Evolutionary conservation across 2,329 filamentous ascomycete species (phyloP).

Genomic region (Hymenoscyphus fructigenus): DNA sequence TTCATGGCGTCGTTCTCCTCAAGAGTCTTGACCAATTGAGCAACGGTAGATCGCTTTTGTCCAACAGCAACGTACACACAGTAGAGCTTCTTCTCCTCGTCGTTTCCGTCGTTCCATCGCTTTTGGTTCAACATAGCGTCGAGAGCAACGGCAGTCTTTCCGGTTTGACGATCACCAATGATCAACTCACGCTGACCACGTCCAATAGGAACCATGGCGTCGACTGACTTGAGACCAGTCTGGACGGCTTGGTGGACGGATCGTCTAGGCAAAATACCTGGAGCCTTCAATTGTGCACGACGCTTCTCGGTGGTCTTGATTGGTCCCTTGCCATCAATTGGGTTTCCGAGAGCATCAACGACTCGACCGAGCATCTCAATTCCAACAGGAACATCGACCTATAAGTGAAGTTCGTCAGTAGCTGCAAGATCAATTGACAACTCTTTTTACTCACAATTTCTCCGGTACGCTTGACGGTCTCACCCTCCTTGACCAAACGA

Average conservation of each 20-base stretch:
- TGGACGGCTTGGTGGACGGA: constrained; percentile 99
- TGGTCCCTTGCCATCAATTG: constrained; percentile 98
- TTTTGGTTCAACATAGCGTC: constrained; percentile 99
- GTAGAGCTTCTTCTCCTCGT: constrained; percentile 99
- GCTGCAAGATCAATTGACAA: background rate
- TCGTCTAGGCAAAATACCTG: constrained; percentile 92
- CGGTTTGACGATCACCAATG: constrained; percentile 99
- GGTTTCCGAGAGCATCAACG: constrained; percentile 97
- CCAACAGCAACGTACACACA: constrained; percentile 98
- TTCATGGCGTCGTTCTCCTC: constrained; percentile 99
- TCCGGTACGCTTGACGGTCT: constrained; percentile 99
- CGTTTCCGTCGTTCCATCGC: constrained; percentile 85
- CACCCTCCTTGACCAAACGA: constrained; percentile 98
- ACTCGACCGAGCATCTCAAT: constrained; percentile 94
- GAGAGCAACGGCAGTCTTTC: constrained; percentile 98
- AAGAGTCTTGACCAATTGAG: constrained; percentile 98
- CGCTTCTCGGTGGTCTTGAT: constrained; percentile 87
- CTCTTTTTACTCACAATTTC: constrained; percentile 75
- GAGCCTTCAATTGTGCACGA: constrained; percentile 98
- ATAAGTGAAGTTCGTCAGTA: constrained; percentile 23
- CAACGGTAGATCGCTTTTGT: constrained; percentile 99
- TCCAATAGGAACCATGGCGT: constrained; percentile 99
- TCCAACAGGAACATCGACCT: constrained; percentile 98
- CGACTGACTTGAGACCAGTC: constrained; percentile 98
- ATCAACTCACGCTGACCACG: constrained; percentile 99